Percentiles rank a stretch among this genome's conserved stretches.
phyloP scores from a whole-genome alignment of 176 grass and related monocot species.

The Metroxylon sagu region DNA sequence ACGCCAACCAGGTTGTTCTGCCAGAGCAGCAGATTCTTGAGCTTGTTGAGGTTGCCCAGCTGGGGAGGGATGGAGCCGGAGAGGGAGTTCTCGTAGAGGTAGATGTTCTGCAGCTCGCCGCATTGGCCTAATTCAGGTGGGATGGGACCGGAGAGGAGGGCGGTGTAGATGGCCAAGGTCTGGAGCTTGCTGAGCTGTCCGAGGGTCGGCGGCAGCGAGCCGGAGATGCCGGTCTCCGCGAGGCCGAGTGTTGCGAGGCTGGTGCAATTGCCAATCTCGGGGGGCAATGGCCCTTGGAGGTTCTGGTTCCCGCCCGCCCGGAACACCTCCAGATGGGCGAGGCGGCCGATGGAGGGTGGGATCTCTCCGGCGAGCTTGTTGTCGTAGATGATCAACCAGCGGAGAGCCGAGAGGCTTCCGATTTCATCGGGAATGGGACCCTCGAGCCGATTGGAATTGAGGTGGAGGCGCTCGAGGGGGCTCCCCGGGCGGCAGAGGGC shows the following conservation, averaged over 20 bases:
- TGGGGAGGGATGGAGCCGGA: constrained; percentile 60
- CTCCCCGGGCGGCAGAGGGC: constrained; percentile 53
- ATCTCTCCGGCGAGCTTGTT: constrained; percentile 67
- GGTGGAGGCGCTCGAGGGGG: constrained; percentile 39
- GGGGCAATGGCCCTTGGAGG: constrained; percentile 51
- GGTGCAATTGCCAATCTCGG: constrained; percentile 50
- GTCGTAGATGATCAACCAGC: constrained; percentile 64
- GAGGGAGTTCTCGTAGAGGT: constrained; percentile 70
- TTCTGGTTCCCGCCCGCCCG: constrained; percentile 70
- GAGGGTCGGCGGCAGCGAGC: constrained; percentile 40
- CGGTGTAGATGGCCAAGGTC: constrained; percentile 64
- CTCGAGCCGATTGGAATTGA: constrained; percentile 66
- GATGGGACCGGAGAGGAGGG: constrained; percentile 57
- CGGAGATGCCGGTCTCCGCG: constrained; percentile 70
- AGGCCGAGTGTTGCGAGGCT: constrained; percentile 61
- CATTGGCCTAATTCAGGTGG: constrained; percentile 60
- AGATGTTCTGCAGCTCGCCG: constrained; percentile 45
- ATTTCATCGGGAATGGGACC: constrained; percentile 49
- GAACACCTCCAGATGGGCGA: constrained; percentile 44
- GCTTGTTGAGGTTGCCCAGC: constrained; percentile 40
- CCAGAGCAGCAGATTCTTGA: constrained; percentile 66
- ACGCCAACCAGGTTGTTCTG: constrained; percentile 83
- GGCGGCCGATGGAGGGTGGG: constrained; percentile 38
- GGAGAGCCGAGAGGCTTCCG: constrained; percentile 44
- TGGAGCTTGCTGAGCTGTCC: constrained; percentile 51